Evolutionary conservation across 345 rosid genomes (phyloP), one percentile per base, ranked within the genome.

Genomic region (Aquilaria yunnanensis): DNA sequence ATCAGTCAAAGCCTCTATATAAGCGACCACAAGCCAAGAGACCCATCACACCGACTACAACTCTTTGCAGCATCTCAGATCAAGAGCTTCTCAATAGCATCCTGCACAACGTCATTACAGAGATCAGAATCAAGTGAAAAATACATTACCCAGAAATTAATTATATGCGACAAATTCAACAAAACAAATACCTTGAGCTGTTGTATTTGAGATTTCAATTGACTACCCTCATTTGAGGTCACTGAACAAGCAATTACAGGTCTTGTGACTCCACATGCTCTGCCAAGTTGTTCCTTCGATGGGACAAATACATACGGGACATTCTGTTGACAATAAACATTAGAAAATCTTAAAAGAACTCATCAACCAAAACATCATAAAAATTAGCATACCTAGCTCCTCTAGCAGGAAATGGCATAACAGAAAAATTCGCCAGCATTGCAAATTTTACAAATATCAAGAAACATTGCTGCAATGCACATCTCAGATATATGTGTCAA

Each of bases 231-330:
- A 30, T 89, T 89, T 12, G 96, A 61, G 13, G 88, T 87, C 51
- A 94, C 96, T 0, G 99, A 95, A 67, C 88, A 81, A 43, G 99
- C 87, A 56, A 95, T 95, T 47, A 91, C 99, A 12, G 96, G 82
- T 73, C 97, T 89, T 62, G 97, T 89, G 53, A 91, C 99, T 37
- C 99, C 99, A 10, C 96, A 91, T 5, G 99, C 99, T 68, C 99
- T 77, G 57, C 97, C 99, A 64, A 91, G 96, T 8, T 96, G 96
- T 81, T 87, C 87, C 72, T 91, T 95, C 62, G 97, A 95, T 30
- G 96, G 96, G 10, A 95, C 99, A 81, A 95, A 95, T 30, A 95
- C 99, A 56, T 91, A 95, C 0, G 97, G 99, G 32, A 95, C 99
- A 69, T 95, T 95, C 99, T 95, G 80, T 4, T 10, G n/a, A 37